Evolutionary conservation across 2,329 filamentous ascomycete genomes (phyloP).

Genomic region (Bisporella sp.): DNA sequence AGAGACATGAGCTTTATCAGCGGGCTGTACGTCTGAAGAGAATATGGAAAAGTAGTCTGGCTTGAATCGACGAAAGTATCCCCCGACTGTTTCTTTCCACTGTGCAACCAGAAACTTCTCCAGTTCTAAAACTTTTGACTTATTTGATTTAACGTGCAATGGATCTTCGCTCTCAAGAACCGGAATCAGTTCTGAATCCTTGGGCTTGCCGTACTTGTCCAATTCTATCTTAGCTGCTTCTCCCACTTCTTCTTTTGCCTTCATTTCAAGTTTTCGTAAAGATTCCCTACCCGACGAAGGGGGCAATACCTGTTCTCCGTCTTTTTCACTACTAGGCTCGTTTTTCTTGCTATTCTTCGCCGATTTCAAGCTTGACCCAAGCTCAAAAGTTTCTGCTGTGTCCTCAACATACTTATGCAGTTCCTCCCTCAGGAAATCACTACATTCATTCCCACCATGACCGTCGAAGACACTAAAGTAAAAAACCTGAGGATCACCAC

Average conservation of each 20-base stretch:
- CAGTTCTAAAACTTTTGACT: slow-evolving; percentile 56
- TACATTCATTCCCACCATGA: slow-evolving; percentile 85
- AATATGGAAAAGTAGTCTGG: slow-evolving; percentile 63
- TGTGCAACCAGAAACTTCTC: slow-evolving; percentile 65
- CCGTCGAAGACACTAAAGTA: slow-evolving; percentile 97
- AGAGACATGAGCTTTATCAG: slow-evolving; percentile 38
- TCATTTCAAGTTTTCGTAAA: slow-evolving; percentile 40
- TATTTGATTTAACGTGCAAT: slow-evolving; percentile 33
- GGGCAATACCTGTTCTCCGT: slow-evolving; percentile 45
- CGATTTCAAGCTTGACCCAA: slow-evolving; percentile 65
- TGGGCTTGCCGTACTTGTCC: slow-evolving; percentile 26
- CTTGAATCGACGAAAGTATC: slow-evolving; percentile 88
- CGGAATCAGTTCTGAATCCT: slow-evolving; percentile 29
- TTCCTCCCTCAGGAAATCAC: slow-evolving; percentile 75
- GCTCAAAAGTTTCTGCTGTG: slow-evolving; percentile 66
- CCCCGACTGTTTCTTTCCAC: slow-evolving; percentile 81
- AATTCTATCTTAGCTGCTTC: slow-evolving; percentile 4
- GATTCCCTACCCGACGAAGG: slow-evolving; percentile 28
- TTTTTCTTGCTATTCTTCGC: slow-evolving; percentile 21
- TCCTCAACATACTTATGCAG: slow-evolving; percentile 87
- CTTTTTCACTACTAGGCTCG: slow-evolving; percentile 36
- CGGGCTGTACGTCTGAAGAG: slow-evolving; percentile 22
- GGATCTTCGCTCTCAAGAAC: slow-evolving; percentile 32
- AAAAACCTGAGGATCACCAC: slow-evolving; percentile 91
- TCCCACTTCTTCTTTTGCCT: slow-evolving; percentile 39